phyloP scores from a whole-genome alignment of 352 stramenopile genomes.

The Elongisporangium senticosum region DNA sequence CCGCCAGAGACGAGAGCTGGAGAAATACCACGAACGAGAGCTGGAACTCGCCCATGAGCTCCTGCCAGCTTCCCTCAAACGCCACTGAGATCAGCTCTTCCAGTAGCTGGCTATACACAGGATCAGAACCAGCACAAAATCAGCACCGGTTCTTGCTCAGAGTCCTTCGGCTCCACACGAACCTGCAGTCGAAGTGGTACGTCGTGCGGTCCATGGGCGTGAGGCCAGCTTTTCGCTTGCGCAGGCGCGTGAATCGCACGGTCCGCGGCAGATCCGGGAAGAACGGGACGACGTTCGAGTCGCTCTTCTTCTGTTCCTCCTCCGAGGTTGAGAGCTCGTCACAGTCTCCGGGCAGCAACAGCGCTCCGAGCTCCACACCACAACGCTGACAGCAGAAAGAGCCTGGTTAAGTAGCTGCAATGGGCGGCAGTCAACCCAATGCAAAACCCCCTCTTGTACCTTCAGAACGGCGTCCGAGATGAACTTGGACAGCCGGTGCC shows the following conservation, averaged over 20 bases:
- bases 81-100: constrained; percentile 34
- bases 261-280: constrained; percentile 75
- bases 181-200: constrained; percentile 82
- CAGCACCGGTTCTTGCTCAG: neutral
- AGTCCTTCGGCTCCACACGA: neutral
- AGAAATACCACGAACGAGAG: constrained; percentile 92
- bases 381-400: constrained; percentile 40
- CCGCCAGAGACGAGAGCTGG: constrained; percentile 89
- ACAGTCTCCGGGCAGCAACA: constrained; percentile 65
- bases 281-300: constrained; percentile 40
- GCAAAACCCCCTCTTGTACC: constrained; percentile 18
- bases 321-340: constrained; percentile 29
- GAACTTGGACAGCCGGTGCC: constrained; percentile 62
- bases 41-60: constrained; percentile 91
- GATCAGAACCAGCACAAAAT: neutral
- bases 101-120: constrained; percentile 29
- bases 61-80: constrained; percentile 50
- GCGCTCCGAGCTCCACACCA: constrained; percentile 47
- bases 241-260: constrained; percentile 58
- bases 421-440: neutral
- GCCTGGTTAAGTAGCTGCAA: neutral
- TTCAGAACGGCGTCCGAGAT: constrained; percentile 60
- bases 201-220: constrained; percentile 45
- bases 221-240: constrained; percentile 29
- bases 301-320: constrained; percentile 6